A percentile compares a stretch with the other conserved stretches of the same genome.
Conservation (phyloP, 2,329 filamentous ascomycete genomes). For the Penicillium sp. region DNA sequence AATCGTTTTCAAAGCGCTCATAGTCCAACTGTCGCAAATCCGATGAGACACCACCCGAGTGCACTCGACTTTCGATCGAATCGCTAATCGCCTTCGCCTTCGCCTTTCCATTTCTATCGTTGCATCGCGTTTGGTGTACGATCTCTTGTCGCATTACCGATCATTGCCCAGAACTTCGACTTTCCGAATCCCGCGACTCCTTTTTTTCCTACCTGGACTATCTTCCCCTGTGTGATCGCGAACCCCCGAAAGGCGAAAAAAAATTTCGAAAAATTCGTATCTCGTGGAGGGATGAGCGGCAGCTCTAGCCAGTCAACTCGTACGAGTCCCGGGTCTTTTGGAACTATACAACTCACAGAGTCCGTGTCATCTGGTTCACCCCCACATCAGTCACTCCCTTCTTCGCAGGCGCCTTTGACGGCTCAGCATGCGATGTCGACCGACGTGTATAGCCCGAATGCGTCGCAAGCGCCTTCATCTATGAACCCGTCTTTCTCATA, state of each 20-base stretch:
- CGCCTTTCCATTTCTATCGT: conserved; percentile 4
- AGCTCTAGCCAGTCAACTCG: conserved; percentile 44
- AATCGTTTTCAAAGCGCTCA: conserved; percentile 11
- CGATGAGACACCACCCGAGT: conserved; percentile 21
- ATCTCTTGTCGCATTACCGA: conserved; percentile 17
- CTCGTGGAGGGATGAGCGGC: conserved; percentile 42
- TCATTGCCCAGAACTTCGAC: conserved; percentile 9
- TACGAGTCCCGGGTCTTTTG: conserved; percentile 44
- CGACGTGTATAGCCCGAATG: conserved; percentile 43
- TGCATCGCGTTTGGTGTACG: conserved; percentile 12
- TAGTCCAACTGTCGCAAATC: conserved; percentile 21
- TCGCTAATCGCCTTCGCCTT: conserved; percentile 18
- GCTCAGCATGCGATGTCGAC: conserved; percentile 47
- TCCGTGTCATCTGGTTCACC: conserved; percentile 44
- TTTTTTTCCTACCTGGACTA: conserved; percentile 3
- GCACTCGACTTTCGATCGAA: conserved; percentile 19
- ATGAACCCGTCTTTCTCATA: conserved; percentile 38
- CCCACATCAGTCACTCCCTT: conserved; percentile 34
- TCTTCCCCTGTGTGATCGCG: conserved; percentile 19
- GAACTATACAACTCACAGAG: conserved; percentile 41
- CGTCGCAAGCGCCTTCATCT: conserved; percentile 38
- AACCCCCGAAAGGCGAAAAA: conserved; percentile 2
- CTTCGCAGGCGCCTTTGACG: conserved; percentile 38
- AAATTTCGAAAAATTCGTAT: background rate
- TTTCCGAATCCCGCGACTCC: conserved; percentile 4